Evolutionary conservation across 1,284 basidiomycete species (phyloP).

Genomic region (Chiua sp.): DNA sequence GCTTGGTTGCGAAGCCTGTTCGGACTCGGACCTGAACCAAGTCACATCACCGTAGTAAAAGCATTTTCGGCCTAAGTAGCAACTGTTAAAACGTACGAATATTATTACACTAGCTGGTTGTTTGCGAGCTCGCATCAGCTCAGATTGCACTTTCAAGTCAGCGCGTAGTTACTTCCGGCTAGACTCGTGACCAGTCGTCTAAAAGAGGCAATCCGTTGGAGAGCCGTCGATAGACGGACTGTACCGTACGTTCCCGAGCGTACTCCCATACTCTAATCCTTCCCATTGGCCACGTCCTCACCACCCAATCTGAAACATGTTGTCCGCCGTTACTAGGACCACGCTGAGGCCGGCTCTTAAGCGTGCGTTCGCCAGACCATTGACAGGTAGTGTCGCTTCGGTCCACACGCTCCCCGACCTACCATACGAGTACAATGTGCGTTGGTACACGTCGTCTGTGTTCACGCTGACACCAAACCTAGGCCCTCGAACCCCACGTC

Average conservation of each 20-base stretch:
- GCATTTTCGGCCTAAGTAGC: too few relatives aligned
- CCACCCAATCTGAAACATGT: constrained; percentile 40
- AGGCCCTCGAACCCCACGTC: constrained; percentile 81
- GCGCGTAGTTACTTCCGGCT: too few relatives aligned
- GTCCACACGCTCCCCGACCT: constrained; percentile 84
- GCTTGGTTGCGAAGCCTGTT: too few relatives aligned
- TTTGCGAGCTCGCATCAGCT: too few relatives aligned
- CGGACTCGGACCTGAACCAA: too few relatives aligned
- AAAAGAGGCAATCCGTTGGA: too few relatives aligned
- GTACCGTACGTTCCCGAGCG: neutral
- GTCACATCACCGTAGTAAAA: too few relatives aligned
- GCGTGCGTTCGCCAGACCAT: constrained; percentile 43
- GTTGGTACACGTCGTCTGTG: constrained; percentile 29
- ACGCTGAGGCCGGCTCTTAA: constrained; percentile 46
- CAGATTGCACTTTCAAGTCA: too few relatives aligned
- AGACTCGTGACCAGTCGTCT: too few relatives aligned
- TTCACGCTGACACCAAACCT: neutral
- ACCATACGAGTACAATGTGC: constrained; percentile 89
- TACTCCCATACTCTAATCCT: neutral
- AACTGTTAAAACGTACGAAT: too few relatives aligned
- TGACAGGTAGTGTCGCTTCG: constrained; percentile 38
- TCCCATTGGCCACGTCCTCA: neutral
- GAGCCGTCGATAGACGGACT: too few relatives aligned
- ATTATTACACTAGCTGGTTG: too few relatives aligned
- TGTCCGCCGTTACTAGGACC: constrained; percentile 50